Conservation (phyloP, 352 stramenopile species). For the Phytophthora ramorum region DNA sequence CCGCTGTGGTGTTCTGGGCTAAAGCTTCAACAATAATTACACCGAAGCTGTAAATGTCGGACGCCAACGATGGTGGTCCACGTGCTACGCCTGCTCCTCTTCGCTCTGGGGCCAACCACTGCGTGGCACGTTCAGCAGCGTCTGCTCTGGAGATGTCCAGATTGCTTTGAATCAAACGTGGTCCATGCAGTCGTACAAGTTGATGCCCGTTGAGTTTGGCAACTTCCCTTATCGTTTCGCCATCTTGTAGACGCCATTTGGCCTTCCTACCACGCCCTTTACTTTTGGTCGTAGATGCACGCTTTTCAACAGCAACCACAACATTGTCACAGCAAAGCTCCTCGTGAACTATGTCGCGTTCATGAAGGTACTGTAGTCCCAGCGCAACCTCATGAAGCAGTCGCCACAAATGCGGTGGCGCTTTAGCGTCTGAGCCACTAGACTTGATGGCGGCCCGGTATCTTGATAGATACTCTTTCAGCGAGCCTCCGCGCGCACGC, state of each 20-base stretch:
- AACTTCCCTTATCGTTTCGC: slow-evolving; percentile 12
- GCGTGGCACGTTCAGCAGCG: not conserved
- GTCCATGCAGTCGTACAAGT: slow-evolving; percentile 14
- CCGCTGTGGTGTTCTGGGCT: not conserved
- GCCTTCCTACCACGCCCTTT: slow-evolving; percentile 1
- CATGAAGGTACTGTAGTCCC: slow-evolving; percentile 43
- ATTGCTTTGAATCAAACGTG: not conserved
- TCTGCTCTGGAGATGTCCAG: not conserved
- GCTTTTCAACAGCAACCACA: slow-evolving; percentile 31
- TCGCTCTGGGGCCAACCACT: slow-evolving; percentile 24
- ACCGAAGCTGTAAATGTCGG: slow-evolving; percentile 41
- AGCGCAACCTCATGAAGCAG: slow-evolving; percentile 31
- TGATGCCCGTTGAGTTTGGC: slow-evolving; percentile 33
- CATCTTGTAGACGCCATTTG: not conserved
- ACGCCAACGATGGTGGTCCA: slow-evolving; percentile 27
- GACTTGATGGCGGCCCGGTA: not conserved
- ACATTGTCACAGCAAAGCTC: slow-evolving; percentile 28
- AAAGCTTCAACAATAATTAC: slow-evolving; percentile 29
- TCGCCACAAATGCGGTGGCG: slow-evolving; percentile 21
- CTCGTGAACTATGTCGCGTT: slow-evolving; percentile 40
- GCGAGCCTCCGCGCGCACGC: slow-evolving; percentile 15
- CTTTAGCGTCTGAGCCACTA: not conserved
- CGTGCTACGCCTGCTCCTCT: not conserved
- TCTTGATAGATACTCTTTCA: slow-evolving; percentile 16
- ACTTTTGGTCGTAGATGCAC: not conserved